These are phyloP conservation scores for sorghum (Sorghum bicolor) DNA, from an alignment of 176 grass and related monocot species.

Conservation along the genomic window Sorghum_bicolor_NCBIv3 NC_012872.2:7152001-7152500, in stretches of 20 bases:
- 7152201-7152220: background rate
- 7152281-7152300: background rate
- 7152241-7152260: background rate
- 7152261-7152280: background rate
- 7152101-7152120: background rate
- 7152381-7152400: background rate
- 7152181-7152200: background rate
- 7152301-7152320: background rate
- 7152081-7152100: background rate
- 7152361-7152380: background rate
- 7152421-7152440: background rate
- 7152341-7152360: background rate
- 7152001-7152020: background rate
- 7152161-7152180: background rate
- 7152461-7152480: background rate
- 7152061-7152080: background rate
- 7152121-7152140: background rate
- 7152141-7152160: background rate
- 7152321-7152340: background rate
- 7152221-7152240: too few relatives aligned
- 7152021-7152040: background rate
- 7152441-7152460: background rate
- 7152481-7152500: slow-evolving; percentile 91
- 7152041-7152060: background rate
- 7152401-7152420: background rate